A percentile compares a stretch with the other conserved stretches of the same genome.
Conservation (phyloP, 2,329 filamentous ascomycete genomes). For the Aspergillus floridensis region DNA sequence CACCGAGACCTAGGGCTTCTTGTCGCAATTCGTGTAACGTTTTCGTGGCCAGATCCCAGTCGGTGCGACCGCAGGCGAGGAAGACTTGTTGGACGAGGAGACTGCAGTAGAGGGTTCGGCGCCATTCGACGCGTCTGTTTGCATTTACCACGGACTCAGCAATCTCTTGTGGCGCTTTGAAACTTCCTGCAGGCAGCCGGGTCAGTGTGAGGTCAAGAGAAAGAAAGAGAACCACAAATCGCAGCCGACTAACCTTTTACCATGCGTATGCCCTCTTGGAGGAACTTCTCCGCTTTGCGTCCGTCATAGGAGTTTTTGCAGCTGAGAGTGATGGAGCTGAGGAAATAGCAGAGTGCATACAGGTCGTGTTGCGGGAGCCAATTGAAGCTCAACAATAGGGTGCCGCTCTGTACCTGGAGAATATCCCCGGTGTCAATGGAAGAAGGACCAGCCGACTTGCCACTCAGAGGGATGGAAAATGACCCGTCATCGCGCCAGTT, state of each 20-base stretch:
- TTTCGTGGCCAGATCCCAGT: conserved; percentile 64
- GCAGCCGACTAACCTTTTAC: conserved; percentile 39
- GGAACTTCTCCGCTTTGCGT: conserved; percentile 55
- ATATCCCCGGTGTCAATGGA: conserved; percentile 43
- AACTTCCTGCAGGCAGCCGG: conserved; percentile 27
- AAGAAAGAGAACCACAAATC: conserved; percentile 13
- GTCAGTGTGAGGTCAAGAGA: conserved; percentile 19
- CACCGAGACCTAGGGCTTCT: conserved; percentile 45
- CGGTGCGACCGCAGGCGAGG: conserved; percentile 65
- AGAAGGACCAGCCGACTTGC: conserved; percentile 38
- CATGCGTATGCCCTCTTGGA: conserved; percentile 57
- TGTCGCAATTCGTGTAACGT: conserved; percentile 55
- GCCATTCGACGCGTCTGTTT: conserved; percentile 61
- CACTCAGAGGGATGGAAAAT: conserved; percentile 48
- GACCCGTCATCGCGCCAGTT: conserved; percentile 49
- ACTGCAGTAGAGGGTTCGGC: conserved; percentile 64
- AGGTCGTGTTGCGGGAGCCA: conserved; percentile 62
- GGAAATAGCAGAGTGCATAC: conserved; percentile 58
- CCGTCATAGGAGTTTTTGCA: conserved; percentile 56
- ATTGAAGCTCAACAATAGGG: conserved; percentile 51
- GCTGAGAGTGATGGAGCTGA: conserved; percentile 56
- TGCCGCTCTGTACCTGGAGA: conserved; percentile 43
- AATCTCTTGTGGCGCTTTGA: conserved; percentile 40
- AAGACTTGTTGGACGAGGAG: conserved; percentile 70
- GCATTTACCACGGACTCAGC: conserved; percentile 58